Percentiles rank a stretch among this genome's conserved stretches.
phyloP scores from a whole-genome alignment of 805 yeast species.

The Candida loeiensis region DNA sequence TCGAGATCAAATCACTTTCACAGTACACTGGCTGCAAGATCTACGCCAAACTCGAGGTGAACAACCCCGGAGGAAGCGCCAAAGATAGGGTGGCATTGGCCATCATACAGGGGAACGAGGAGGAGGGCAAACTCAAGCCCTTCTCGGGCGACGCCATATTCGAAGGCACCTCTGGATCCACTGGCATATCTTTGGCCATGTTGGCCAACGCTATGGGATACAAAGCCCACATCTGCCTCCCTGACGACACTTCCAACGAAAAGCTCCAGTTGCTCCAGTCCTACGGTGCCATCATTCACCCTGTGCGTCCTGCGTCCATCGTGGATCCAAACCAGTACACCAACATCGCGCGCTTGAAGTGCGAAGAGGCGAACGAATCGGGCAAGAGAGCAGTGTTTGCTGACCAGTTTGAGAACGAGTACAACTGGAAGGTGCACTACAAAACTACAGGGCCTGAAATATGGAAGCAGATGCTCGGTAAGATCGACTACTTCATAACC shows the following conservation, averaged over 20 bases:
- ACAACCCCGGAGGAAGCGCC: constrained; percentile 94
- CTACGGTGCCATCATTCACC: constrained; percentile 78
- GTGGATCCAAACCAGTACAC: constrained; percentile 93
- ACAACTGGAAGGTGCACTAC: constrained; percentile 84
- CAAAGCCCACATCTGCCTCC: constrained; percentile 87
- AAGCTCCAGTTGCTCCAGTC: constrained; percentile 67
- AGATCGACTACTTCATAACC: constrained; percentile 72
- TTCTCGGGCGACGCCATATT: constrained; percentile 68
- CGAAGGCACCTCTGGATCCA: constrained; percentile 96
- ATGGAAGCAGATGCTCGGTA: constrained; percentile 62
- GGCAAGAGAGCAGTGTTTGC: constrained; percentile 72
- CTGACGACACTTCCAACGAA: constrained; percentile 88
- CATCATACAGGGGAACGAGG: constrained; percentile 68
- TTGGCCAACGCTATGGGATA: constrained; percentile 88
- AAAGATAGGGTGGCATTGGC: constrained; percentile 92
- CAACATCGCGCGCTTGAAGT: constrained; percentile 73
- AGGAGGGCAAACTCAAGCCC: constrained; percentile 52
- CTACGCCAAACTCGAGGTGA: constrained; percentile 80
- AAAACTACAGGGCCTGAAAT: constrained; percentile 90
- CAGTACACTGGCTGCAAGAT: constrained; percentile 73
- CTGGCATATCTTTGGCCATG: constrained; percentile 91
- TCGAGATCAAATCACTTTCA: constrained; percentile 68
- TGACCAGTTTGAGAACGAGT: constrained; percentile 91
- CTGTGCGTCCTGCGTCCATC: constrained; percentile 91
- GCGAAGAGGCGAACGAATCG: constrained; percentile 46